Evolutionary conservation across 2,329 filamentous ascomycete genomes (phyloP).

Genomic region (Sarocladiaceae sp.): DNA sequence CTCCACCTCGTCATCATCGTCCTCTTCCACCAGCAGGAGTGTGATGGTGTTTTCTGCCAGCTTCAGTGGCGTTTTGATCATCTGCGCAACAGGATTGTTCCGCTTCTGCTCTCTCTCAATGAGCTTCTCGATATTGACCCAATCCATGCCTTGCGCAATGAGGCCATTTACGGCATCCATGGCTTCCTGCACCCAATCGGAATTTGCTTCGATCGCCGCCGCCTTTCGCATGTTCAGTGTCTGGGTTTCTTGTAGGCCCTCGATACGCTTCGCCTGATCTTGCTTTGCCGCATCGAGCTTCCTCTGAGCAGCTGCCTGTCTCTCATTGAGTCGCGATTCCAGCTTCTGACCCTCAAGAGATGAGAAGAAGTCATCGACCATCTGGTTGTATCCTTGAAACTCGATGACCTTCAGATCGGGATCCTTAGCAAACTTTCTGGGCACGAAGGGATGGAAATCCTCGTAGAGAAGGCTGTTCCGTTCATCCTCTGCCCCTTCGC

Average conservation of each 20-base stretch:
- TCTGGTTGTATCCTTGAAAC: slow-evolving; percentile 82
- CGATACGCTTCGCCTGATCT: slow-evolving; percentile 80
- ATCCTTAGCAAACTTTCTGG: slow-evolving; percentile 68
- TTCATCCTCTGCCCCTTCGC: slow-evolving; percentile 26
- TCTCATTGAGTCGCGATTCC: slow-evolving; percentile 74
- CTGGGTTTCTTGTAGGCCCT: slow-evolving; percentile 75
- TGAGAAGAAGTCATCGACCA: slow-evolving; percentile 95
- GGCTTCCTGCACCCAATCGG: slow-evolving; percentile 85
- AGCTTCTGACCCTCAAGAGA: slow-evolving; percentile 92
- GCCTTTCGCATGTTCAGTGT: slow-evolving; percentile 82
- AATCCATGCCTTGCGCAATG: slow-evolving; percentile 94
- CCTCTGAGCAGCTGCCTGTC: slow-evolving; percentile 71
- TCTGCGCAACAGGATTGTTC: slow-evolving; percentile 76
- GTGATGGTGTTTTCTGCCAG: slow-evolving; percentile 87
- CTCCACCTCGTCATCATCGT: slow-evolving; percentile 53
- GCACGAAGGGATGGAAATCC: slow-evolving; percentile 91
- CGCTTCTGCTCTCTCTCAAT: slow-evolving; percentile 80
- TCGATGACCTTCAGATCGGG: slow-evolving; percentile 61
- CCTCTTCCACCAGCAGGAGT: slow-evolving; percentile 67
- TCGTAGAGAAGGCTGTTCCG: slow-evolving; percentile 65
- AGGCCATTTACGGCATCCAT: slow-evolving; percentile 88
- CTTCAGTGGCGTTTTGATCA: slow-evolving; percentile 82
- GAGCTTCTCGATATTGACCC: slow-evolving; percentile 82
- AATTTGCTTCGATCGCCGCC: slow-evolving; percentile 82
- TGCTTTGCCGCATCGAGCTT: slow-evolving; percentile 79